phyloP scores from a whole-genome alignment of 2,329 filamentous ascomycete genomes.

The Fusarium caatingaense region DNA sequence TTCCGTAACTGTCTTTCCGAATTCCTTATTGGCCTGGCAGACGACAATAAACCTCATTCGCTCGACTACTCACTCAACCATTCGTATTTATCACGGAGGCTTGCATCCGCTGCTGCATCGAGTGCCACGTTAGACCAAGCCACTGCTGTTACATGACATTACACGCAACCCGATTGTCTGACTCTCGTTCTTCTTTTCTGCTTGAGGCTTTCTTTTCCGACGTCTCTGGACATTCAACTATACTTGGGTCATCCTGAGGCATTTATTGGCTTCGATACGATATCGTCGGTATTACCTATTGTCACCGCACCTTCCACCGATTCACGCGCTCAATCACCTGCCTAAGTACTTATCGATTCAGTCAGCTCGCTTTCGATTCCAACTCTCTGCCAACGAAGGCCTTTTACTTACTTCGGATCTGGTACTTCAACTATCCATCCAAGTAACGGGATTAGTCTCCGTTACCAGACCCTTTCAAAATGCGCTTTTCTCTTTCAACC shows the following conservation, averaged over 20 bases:
- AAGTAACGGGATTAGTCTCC: slow-evolving; percentile 10
- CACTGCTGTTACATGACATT: slow-evolving; percentile 28
- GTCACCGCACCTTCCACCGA: neutral
- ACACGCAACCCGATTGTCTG: slow-evolving; percentile 9
- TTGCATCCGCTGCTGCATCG: slow-evolving; percentile 38
- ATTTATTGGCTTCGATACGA: slow-evolving; percentile 12
- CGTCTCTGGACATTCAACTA: neutral
- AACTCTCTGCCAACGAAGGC: neutral
- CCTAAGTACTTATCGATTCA: neutral
- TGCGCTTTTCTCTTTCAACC: slow-evolving; percentile 47
- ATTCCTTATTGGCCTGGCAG: slow-evolving; percentile 8
- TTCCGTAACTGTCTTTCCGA: slow-evolving; percentile 8
- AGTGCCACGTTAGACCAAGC: slow-evolving; percentile 38
- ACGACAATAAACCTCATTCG: slow-evolving; percentile 12
- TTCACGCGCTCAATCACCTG: neutral
- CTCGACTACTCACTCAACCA: neutral
- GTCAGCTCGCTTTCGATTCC: neutral
- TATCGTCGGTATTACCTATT: neutral
- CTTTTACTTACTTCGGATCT: neutral
- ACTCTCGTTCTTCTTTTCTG: slow-evolving; percentile 24
- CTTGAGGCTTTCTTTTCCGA: slow-evolving; percentile 27
- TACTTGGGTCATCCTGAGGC: slow-evolving; percentile 13
- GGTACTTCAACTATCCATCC: neutral
- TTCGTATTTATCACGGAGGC: slow-evolving; percentile 40
- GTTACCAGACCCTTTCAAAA: slow-evolving; percentile 25